These are phyloP conservation scores for Phanerochaete carnosa DNA, from an alignment of 768 basidiomycete species.

Conservation along the genomic window DNA sequence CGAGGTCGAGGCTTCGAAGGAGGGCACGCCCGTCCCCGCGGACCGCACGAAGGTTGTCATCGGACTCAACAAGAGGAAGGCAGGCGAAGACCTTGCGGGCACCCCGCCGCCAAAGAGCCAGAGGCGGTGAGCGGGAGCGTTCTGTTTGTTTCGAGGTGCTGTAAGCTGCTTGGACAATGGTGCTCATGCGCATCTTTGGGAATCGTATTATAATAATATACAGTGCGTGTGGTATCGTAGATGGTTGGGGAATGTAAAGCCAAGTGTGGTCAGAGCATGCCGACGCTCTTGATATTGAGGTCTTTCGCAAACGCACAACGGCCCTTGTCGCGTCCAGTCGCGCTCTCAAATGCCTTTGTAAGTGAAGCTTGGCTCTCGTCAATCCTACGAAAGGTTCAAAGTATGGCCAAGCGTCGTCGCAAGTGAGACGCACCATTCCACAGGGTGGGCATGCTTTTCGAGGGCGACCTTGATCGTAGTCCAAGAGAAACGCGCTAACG, in stretches of 20 bases:
- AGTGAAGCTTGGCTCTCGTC: constrained; percentile 82
- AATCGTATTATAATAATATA: constrained; percentile 13
- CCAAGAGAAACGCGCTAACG: constrained; percentile 92
- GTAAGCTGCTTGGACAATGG: neutral
- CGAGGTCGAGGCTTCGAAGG: constrained; percentile 38
- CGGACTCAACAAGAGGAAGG: constrained; percentile 83
- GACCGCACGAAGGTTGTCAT: constrained; percentile 77
- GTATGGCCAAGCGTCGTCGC: neutral
- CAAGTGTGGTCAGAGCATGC: constrained; percentile 43
- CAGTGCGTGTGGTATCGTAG: constrained; percentile 12
- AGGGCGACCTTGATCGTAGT: constrained; percentile 83
- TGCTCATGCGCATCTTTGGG: neutral
- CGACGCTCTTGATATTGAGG: constrained; percentile 67
- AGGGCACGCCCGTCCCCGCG: constrained; percentile 53
- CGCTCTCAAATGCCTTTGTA: constrained; percentile 69
- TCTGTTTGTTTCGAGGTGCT: neutral
- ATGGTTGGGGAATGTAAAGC: neutral
- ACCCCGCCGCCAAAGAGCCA: constrained; percentile 61
- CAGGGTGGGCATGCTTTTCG: constrained; percentile 73
- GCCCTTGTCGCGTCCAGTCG: constrained; percentile 72
- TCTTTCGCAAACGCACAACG: constrained; percentile 71
- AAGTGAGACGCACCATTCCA: constrained; percentile 64
- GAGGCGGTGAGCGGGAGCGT: constrained; percentile 12
- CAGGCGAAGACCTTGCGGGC: constrained; percentile 62
- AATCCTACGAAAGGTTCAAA: constrained; percentile 47